These are phyloP conservation scores for Dipteronia sinensis DNA, from an alignment of 345 rosid species.

Conservation along the genomic window DNA sequence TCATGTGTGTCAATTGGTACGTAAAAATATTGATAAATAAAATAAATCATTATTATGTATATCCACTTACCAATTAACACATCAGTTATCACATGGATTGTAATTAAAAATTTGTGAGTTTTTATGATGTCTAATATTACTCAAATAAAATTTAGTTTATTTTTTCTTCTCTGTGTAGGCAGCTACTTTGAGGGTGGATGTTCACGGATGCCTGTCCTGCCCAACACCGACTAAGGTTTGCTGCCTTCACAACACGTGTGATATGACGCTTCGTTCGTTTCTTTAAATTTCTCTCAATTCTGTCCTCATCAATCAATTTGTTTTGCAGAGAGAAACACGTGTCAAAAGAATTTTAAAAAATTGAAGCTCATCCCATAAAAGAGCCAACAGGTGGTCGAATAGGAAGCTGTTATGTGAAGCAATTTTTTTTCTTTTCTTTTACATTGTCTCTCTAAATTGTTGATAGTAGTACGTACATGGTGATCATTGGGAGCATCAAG, in stretches of 20 bases:
- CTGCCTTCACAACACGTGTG: constrained; percentile 34
- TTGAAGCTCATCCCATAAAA: constrained; percentile 3
- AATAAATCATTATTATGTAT: no score
- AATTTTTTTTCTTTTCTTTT: no score
- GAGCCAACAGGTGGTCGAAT: constrained; percentile 18
- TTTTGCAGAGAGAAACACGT: constrained; percentile 25
- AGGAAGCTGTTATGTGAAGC: no score
- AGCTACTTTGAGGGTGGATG: constrained; percentile 1
- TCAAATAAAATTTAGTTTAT: background rate
- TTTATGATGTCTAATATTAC: no score
- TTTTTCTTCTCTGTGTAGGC: constrained; percentile 24
- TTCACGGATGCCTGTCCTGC: constrained; percentile 27
- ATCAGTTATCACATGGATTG: no score
- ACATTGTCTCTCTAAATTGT: no score
- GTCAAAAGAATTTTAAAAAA: constrained; percentile 2
- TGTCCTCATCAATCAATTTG: constrained; percentile 17
- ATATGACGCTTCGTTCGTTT: background rate
- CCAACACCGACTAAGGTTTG: constrained; percentile 13
- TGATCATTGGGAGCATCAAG: no score
- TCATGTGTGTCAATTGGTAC: no score
- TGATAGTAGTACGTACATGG: no score
- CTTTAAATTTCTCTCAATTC: background rate
- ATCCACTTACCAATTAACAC: no score
- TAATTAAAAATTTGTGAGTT: no score
- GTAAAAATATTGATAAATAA: no score